A percentile compares a stretch with the other conserved stretches of the same genome.
phyloP scores from a whole-genome alignment of 2,329 filamentous ascomycete species.

The Penicillium sp. region DNA sequence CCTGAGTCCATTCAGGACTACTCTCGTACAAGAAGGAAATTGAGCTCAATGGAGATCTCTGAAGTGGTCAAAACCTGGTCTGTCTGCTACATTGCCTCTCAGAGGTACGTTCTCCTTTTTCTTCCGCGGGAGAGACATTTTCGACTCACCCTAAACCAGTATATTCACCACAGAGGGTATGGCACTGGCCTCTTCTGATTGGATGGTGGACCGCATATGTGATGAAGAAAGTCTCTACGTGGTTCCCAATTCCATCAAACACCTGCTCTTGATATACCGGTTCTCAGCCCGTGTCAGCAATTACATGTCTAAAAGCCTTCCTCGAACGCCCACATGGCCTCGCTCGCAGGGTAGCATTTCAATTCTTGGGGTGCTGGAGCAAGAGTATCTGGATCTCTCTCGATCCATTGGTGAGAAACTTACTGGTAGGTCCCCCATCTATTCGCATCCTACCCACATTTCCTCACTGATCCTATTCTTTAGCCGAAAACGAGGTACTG shows the following conservation, averaged over 20 bases:
- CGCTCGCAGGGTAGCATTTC: background rate
- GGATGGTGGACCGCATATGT: constrained; percentile 4
- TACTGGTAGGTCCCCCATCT: background rate
- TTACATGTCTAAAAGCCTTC: constrained; percentile 4
- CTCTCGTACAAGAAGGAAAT: constrained; percentile 10
- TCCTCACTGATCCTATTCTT: background rate
- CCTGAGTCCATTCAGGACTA: constrained; percentile 20
- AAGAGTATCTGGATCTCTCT: background rate
- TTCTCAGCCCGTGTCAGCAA: constrained; percentile 10
- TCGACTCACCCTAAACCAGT: background rate
- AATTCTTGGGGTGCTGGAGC: background rate
- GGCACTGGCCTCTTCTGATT: background rate
- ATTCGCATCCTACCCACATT: background rate
- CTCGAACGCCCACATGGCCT: background rate
- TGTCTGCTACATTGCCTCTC: constrained; percentile 10
- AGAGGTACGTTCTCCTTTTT: background rate
- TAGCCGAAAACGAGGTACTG: constrained; percentile 4
- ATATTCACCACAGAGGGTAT: background rate
- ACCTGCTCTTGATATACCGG: constrained; percentile 11
- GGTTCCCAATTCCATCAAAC: constrained; percentile 3
- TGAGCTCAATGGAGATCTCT: constrained; percentile 11
- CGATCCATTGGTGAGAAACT: background rate
- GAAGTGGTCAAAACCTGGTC: constrained; percentile 20
- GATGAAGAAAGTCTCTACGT: constrained; percentile 1
- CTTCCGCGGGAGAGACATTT: background rate